Base-by-base conservation (phyloP, 345 rosid species). In the Lumnitzera racemosa region DNA sequence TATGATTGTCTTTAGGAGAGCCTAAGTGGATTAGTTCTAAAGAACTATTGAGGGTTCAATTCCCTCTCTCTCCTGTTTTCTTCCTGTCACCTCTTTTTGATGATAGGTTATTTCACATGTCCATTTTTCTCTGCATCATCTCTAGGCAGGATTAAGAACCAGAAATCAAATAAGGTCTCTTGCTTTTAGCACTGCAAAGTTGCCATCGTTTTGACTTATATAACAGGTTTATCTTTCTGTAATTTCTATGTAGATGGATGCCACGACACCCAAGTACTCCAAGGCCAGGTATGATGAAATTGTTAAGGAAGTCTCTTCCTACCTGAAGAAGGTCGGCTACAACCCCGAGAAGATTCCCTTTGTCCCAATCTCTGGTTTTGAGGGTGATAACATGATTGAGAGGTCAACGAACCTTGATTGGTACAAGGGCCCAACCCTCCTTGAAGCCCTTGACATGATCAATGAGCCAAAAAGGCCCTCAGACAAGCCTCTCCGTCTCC, bases 401-500 rank as follows among this genome's bases (percentile, higher is more conserved):
- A 79, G 87, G 69, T 82, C 88, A 47, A 75, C 84, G 62, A 82
- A 82, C 71, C 83, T 82, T 0, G 88, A 82, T 65, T 82, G 85
- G 88, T 82, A 82, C 78, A 77, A 82, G 77, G 88, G 88, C 50
- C 88, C 85, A 23, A 82, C 88, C 10, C 84, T 82, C 11, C 85
- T 80, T 48, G 85, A 82, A 5, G 81, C 84, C 13, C 87, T 82
- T 61, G 87, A 82, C 79, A 46, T 53, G 79, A 60, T 82, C 61
- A 47, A 50, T 13, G 87, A 82, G 76, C 87, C 95, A 31, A 87
- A 84, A 82, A 82, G 95, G 63, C 90, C 95, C 12, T 43, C 90
- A 52, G 95, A 87, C 83, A 87, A 84, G 79, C 90, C 95, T 31
- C 90, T 87, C 2, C 90, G 88, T 61, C 90, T 83, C 0, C 89